These are phyloP conservation scores for Erigeron canadensis DNA, from an alignment of 129 eudicot genomes.

Conservation along the genomic window DNA sequence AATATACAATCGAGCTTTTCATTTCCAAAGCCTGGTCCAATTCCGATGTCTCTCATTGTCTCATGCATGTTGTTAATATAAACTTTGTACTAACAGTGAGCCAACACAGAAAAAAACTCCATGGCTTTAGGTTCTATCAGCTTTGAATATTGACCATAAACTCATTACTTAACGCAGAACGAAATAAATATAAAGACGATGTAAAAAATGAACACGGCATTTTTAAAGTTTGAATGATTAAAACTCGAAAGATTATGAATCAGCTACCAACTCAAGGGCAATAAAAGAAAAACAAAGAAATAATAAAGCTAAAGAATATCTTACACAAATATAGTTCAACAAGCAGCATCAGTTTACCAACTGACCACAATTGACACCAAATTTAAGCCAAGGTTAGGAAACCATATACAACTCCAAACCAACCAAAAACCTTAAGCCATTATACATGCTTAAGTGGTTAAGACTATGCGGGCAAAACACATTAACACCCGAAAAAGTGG, in stretches of 20 bases:
- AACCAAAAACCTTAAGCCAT: conserved; percentile 31
- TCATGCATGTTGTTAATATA: too few species aligned
- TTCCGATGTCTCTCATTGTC: too few species aligned
- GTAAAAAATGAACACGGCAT: background rate
- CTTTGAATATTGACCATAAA: too few species aligned
- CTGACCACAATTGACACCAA: conserved; percentile 22
- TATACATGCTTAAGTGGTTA: conserved; percentile 21
- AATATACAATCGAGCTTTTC: too few species aligned
- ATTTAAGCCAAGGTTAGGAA: conserved; percentile 25
- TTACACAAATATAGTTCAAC: conserved; percentile 21
- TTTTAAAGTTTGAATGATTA: background rate
- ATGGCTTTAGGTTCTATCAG: too few species aligned
- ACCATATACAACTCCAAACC: conserved; percentile 35
- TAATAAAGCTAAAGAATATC: conserved; percentile 11
- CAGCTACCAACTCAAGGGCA: background rate
- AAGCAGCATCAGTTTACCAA: conserved; percentile 20
- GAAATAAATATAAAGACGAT: background rate
- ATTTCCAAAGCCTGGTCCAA: too few species aligned
- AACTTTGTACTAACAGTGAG: too few species aligned
- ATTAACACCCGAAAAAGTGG: conserved; percentile 17
- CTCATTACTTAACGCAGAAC: background rate
- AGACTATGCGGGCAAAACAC: background rate
- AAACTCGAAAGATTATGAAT: background rate
- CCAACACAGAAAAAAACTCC: too few species aligned
- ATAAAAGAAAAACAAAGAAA: background rate